These are phyloP conservation scores for Bipolaris bicolor DNA, from an alignment of 2,329 filamentous ascomycete genomes.

Conservation along the genomic window DNA sequence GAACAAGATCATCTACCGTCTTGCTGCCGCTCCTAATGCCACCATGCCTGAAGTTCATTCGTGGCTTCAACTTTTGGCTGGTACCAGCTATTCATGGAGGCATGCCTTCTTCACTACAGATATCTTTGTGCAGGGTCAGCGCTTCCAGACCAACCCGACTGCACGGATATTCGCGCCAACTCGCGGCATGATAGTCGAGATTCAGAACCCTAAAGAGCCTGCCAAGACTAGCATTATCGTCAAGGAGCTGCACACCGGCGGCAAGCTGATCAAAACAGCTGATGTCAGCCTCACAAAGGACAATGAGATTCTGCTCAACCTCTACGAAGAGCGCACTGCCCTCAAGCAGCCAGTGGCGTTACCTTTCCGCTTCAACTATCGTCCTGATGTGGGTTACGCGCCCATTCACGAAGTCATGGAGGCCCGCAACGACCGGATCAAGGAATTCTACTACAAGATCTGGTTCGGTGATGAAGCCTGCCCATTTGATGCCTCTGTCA, in stretches of 20 bases:
- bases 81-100: constrained; percentile 85
- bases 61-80: constrained; percentile 89
- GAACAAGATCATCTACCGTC: constrained; percentile 81
- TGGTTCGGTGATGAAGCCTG: constrained; percentile 92
- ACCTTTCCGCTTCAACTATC: constrained; percentile 88
- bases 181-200: constrained; percentile 87
- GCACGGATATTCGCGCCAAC: constrained; percentile 87
- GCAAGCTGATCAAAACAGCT: constrained; percentile 86
- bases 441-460: constrained; percentile 97
- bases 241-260: constrained; percentile 83
- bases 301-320: constrained; percentile 82
- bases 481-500: constrained; percentile 83
- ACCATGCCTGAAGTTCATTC: constrained; percentile 78
- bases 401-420: constrained; percentile 97
- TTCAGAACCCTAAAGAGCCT: constrained; percentile 79
- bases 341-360: constrained; percentile 82
- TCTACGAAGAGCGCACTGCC: constrained; percentile 92
- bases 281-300: constrained; percentile 77
- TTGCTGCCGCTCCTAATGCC: constrained; percentile 76
- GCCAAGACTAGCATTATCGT: constrained; percentile 84
- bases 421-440: constrained; percentile 94
- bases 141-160: constrained; percentile 97
- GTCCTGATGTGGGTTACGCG: constrained; percentile 95
- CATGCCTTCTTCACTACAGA: constrained; percentile 94
- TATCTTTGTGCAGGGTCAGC: constrained; percentile 91